A percentile compares a stretch with the other conserved stretches of the same genome.
phyloP scores from a whole-genome alignment of 2,329 filamentous ascomycete species.

The Colletotrichum tamarilloi region DNA sequence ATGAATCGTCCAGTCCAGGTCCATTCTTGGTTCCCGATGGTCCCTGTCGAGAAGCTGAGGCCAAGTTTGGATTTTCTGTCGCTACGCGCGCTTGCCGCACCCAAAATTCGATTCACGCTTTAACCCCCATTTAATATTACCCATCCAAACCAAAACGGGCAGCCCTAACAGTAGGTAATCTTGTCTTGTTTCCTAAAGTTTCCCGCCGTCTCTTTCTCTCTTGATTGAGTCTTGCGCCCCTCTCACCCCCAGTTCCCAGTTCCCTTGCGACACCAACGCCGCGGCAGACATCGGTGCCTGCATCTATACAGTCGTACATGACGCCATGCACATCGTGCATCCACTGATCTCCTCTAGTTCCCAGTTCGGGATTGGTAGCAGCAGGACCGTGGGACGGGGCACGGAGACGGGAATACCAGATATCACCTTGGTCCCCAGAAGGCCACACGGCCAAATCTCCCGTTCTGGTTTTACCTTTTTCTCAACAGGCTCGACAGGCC shows the following conservation, averaged over 20 bases:
- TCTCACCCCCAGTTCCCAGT: slow-evolving; percentile 6
- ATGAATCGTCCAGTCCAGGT: slow-evolving; percentile 6
- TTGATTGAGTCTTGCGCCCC: not conserved
- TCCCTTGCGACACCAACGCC: slow-evolving; percentile 12
- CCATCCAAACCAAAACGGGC: not conserved
- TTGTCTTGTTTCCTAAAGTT: not conserved
- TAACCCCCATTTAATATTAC: not conserved
- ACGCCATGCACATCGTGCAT: slow-evolving; percentile 28
- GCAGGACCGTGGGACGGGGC: not conserved
- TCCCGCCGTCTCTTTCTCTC: not conserved
- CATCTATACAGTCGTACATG: slow-evolving; percentile 30
- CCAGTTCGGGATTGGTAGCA: not conserved
- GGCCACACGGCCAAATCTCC: slow-evolving; percentile 2
- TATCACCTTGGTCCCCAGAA: not conserved
- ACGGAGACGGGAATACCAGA: not conserved
- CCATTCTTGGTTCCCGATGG: not conserved
- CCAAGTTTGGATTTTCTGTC: slow-evolving; percentile 11
- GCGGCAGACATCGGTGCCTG: slow-evolving; percentile 32
- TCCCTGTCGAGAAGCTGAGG: slow-evolving; percentile 4
- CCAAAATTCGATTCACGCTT: not conserved
- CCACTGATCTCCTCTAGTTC: slow-evolving; percentile 12
- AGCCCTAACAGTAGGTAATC: slow-evolving; percentile 3
- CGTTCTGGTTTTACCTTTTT: not conserved
- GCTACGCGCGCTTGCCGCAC: slow-evolving; percentile 31
- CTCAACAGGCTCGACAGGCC: not conserved